Evolutionary conservation across 2,329 filamentous ascomycete species (phyloP), one percentile per base, ranked within the genome.

Genomic region (Ascochyta viciae-villosae): DNA sequence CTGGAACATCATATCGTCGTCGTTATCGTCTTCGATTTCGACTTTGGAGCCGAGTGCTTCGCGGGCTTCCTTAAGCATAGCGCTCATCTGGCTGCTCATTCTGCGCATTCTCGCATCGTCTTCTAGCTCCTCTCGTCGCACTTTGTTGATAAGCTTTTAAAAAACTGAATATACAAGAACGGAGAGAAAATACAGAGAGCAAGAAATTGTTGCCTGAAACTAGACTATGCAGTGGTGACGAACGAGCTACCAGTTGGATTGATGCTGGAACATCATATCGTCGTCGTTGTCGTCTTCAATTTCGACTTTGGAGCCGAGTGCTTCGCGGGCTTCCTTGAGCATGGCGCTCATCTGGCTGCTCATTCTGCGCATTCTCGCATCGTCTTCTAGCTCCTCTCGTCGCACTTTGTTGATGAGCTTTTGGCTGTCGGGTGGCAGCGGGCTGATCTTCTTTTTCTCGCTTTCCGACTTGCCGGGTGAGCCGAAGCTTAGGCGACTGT

Each of bases 271-370:
- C 27, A 31, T n/a, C 50, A 69, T 58, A 13, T 72, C 72, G 9
- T 65, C 65, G 7, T 68, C 24, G 24, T 6, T 8, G 24, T 66
- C 64, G 29, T 71, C 65, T 37, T 80, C 76, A 15, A 77, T 61
- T 27, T 78, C 74, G 26, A 79, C 68, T 55, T 77, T 81, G 19
- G 76, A 79, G 6, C 80, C 93, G 16, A 99, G 77, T 1, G 95
- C 95, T 74, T 95, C 89, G 65, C 89, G 89, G 0, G 93, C 95
- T 75, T 98, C 89, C 2, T 88, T 83, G 50, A 99, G 96, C 89
- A 99, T 92, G 31, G 88, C 89, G 70, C 90, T 86, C 43, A 98
- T 79, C 65, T 90, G 87, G 43, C 86, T 83, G 71, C 95, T 96
- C 76, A 98, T 87, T 24, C 89, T 85, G 44, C 87, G 87, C 65